These are phyloP conservation scores for Candida germanica DNA, from an alignment of 805 yeast species.

Conservation along the genomic window DNA sequence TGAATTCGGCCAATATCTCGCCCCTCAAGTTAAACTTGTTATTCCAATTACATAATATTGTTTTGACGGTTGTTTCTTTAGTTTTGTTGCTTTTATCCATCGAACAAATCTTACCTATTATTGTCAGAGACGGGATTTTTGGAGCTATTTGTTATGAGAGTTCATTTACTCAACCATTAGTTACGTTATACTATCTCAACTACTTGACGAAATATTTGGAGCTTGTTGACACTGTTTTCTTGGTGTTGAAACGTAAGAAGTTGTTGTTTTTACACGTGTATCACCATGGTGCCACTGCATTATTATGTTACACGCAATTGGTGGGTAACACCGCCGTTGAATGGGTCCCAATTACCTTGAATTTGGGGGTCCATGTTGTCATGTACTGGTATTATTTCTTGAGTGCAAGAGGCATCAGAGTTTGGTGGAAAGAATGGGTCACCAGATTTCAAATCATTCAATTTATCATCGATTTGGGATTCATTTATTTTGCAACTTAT, in stretches of 20 bases:
- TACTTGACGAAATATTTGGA: slow-evolving; percentile 87
- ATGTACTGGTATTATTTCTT: slow-evolving; percentile 98
- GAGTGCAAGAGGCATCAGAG: slow-evolving; percentile 87
- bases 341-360: slow-evolving; percentile 91
- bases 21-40: slow-evolving; percentile 72
- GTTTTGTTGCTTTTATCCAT: slow-evolving; percentile 62
- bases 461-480: slow-evolving; percentile 82
- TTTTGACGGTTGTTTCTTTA: slow-evolving; percentile 68
- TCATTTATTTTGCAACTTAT: slow-evolving; percentile 92
- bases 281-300: slow-evolving; percentile 98
- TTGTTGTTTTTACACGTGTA: slow-evolving; percentile 91
- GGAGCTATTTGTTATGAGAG: slow-evolving; percentile 75
- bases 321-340: slow-evolving; percentile 86
- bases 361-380: slow-evolving; percentile 88
- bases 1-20: slow-evolving; percentile 48
- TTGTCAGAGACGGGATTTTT: slow-evolving; percentile 70
- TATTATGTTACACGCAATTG: slow-evolving; percentile 89
- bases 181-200: slow-evolving; percentile 83
- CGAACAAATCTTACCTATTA: slow-evolving; percentile 84
- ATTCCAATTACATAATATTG: slow-evolving; percentile 83
- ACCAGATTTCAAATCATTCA: slow-evolving; percentile 94
- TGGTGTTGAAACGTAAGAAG: slow-evolving; percentile 89
- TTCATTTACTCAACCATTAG: slow-evolving; percentile 83
- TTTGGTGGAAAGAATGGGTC: slow-evolving; percentile 99
- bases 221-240: slow-evolving; percentile 85